Conservation (phyloP, 1,284 basidiomycete species). For the Waitea zeae region DNA sequence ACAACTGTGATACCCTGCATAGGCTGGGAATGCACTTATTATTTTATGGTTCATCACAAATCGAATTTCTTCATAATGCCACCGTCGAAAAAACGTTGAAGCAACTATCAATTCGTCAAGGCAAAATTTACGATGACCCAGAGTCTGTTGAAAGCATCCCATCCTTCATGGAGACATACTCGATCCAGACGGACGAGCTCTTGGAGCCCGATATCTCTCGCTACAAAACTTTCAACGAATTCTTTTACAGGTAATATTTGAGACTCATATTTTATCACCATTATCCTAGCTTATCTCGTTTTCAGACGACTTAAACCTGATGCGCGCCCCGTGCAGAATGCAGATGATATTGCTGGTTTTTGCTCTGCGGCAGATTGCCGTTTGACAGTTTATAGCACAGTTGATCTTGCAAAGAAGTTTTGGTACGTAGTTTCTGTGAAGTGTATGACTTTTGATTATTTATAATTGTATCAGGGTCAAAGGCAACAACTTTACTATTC, state of each 20-base stretch:
- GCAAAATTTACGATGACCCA: constrained; percentile 32
- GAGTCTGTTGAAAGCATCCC: constrained; percentile 45
- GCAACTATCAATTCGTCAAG: constrained; percentile 47
- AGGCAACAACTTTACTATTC: constrained; percentile 54
- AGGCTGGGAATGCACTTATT: constrained; percentile 67
- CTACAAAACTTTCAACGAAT: constrained; percentile 68
- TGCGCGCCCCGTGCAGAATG: constrained; percentile 49
- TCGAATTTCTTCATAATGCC: constrained; percentile 34
- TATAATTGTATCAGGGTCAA: constrained; percentile 36
- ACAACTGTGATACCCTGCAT: constrained; percentile 5
- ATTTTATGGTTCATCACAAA: constrained; percentile 41
- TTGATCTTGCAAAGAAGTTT: constrained; percentile 44
- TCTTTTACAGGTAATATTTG: constrained; percentile 42
- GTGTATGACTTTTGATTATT: neutral
- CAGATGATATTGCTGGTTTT: constrained; percentile 32
- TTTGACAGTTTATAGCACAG: constrained; percentile 46
- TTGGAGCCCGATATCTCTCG: constrained; percentile 40
- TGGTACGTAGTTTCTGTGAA: constrained; percentile 26
- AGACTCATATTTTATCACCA: neutral
- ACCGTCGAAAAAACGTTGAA: constrained; percentile 41
- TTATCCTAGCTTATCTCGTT: neutral
- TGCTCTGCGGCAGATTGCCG: constrained; percentile 64
- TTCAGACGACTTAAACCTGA: constrained; percentile 39
- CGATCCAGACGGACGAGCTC: constrained; percentile 44
- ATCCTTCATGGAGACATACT: constrained; percentile 61